A percentile compares a stretch with the other conserved stretches of the same genome.
Conservation (phyloP, 192 early-diverging fungal species). For the Podila epigama region DNA sequence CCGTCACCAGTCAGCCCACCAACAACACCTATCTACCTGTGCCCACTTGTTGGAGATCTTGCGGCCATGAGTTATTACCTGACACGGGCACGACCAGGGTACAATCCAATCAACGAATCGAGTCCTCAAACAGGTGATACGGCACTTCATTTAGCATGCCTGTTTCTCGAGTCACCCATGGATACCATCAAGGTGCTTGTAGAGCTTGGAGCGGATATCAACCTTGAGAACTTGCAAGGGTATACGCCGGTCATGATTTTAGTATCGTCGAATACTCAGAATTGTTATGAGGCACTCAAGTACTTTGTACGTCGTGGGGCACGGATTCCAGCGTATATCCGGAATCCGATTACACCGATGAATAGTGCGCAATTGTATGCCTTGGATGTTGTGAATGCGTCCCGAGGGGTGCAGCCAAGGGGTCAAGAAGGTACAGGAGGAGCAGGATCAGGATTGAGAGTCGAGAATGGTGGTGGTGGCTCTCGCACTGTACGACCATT, state of each 20-base stretch:
- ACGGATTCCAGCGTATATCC: conserved; percentile 40
- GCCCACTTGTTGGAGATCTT: conserved; percentile 41
- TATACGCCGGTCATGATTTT: conserved; percentile 48
- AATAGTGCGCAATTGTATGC: conserved; percentile 45
- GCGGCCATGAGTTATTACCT: conserved; percentile 30
- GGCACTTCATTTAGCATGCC: conserved; percentile 37
- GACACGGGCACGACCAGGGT: background rate
- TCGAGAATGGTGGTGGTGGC: background rate
- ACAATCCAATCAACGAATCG: conserved; percentile 48
- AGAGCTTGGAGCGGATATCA: conserved; percentile 44
- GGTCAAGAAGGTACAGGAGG: no score
- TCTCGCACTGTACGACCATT: no score
- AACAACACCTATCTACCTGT: conserved; percentile 43
- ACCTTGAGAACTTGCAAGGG: conserved; percentile 39
- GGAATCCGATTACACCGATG: conserved; percentile 34
- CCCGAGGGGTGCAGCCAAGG: conserved; percentile 2
- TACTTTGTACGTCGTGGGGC: conserved; percentile 48
- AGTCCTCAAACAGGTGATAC: conserved; percentile 39
- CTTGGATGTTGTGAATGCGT: conserved; percentile 35
- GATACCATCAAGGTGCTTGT: conserved; percentile 41
- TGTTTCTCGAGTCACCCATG: conserved; percentile 39
- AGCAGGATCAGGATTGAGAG: no score
- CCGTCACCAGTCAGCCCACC: conserved; percentile 29
- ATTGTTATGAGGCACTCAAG: conserved; percentile 45
- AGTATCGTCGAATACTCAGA: conserved; percentile 42